A percentile compares a stretch with the other conserved stretches of the same genome.
Evolutionary conservation across 768 basidiomycete genomes (phyloP).

Genomic region (Aureoboletus auriporus): DNA sequence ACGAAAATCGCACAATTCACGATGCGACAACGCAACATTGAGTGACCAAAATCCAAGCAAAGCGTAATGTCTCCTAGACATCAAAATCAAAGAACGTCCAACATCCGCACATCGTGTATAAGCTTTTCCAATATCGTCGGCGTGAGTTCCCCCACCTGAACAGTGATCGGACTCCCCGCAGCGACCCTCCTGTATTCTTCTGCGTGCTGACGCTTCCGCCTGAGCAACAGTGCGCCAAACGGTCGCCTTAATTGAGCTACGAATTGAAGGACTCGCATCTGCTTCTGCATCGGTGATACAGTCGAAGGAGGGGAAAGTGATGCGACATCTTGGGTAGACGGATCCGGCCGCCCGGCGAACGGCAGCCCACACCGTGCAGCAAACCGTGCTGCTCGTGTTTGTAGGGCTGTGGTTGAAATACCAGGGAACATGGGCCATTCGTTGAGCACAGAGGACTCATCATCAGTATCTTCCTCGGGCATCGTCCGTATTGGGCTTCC

Average conservation of each 20-base stretch:
- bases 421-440: neutral
- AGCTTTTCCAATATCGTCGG: neutral
- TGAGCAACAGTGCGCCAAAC: slow-evolving; percentile 8
- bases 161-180: slow-evolving; percentile 7
- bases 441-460: neutral
- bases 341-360: neutral
- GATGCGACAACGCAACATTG: too few relatives aligned
- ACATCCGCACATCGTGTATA: neutral
- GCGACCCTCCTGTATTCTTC: slow-evolving; percentile 9
- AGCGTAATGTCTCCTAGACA: too few relatives aligned
- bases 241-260: too few relatives aligned
- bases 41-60: too few relatives aligned
- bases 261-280: too few relatives aligned
- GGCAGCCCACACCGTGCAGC: neutral
- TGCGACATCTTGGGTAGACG: neutral
- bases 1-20: too few relatives aligned
- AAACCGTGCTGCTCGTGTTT: neutral
- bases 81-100: slow-evolving; percentile 4
- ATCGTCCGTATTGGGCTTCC: neutral
- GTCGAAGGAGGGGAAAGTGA: too few relatives aligned
- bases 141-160: slow-evolving; percentile 2
- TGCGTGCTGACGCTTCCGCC: neutral
- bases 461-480: neutral
- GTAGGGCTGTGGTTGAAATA: neutral
- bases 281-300: too few relatives aligned